A percentile compares a stretch with the other conserved stretches of the same genome.
Conservation (phyloP, 805 yeast species). For the Dipodascopsis uninucleata region DNA sequence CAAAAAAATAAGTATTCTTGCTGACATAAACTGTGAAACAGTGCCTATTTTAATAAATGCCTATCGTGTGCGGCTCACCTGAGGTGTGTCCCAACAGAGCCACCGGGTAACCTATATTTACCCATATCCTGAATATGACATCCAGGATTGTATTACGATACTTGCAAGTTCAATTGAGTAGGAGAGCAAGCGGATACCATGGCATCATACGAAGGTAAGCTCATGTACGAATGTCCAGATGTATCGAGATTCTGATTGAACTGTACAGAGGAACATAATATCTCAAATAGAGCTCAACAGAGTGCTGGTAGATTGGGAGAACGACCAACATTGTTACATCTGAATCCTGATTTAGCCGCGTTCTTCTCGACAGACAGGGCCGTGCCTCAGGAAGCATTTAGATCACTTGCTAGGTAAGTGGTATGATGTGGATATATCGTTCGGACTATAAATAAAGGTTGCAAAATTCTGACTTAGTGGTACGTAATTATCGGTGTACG, state of each 20-base stretch:
- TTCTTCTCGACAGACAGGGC: slow-evolving; percentile 21
- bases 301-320: background rate
- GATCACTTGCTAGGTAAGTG: slow-evolving; percentile 17
- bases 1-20: too few relatives aligned
- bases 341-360: slow-evolving; percentile 23
- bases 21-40: too few relatives aligned
- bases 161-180: too few relatives aligned
- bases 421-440: background rate
- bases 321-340: slow-evolving; percentile 16
- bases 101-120: too few relatives aligned
- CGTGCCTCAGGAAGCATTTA: slow-evolving; percentile 5
- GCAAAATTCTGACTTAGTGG: too few relatives aligned
- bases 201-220: slow-evolving; percentile 28
- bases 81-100: too few relatives aligned
- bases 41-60: too few relatives aligned
- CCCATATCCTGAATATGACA: too few relatives aligned
- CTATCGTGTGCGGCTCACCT: too few relatives aligned
- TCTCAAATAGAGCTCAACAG: slow-evolving; percentile 1
- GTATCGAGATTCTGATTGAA: slow-evolving; percentile 2
- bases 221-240: background rate
- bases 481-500: background rate
- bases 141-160: too few relatives aligned
- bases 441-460: too few relatives aligned
- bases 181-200: slow-evolving; percentile 4
- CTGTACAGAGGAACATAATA: slow-evolving; percentile 24